phyloP scores from a whole-genome alignment of 805 yeast species.

The Tetrapisispora phaffii region DNA sequence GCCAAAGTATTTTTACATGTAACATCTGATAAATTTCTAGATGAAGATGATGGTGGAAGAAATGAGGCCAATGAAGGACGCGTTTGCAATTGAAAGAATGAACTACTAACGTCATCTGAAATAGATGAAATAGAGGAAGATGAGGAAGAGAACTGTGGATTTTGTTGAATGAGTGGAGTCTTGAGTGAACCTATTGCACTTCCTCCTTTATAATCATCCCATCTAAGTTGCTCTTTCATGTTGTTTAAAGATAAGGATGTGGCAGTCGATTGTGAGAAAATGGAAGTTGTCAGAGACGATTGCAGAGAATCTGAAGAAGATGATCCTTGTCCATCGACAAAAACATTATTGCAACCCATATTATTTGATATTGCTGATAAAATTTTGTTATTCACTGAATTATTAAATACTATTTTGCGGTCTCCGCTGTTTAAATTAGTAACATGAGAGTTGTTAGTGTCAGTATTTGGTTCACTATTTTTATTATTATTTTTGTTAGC shows the following conservation, averaged over 20 bases:
- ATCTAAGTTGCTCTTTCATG: background rate
- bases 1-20: background rate
- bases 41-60: background rate
- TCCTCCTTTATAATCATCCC: background rate
- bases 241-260: slow-evolving; percentile 1
- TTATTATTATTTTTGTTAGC: background rate
- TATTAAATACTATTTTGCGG: background rate
- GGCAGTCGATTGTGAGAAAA: slow-evolving; percentile 1
- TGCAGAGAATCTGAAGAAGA: slow-evolving; percentile 2
- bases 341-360: background rate
- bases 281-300: slow-evolving; percentile 1
- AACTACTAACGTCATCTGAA: background rate
- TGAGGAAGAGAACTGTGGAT: background rate
- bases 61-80: background rate
- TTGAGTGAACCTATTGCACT: background rate
- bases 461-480: background rate
- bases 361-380: background rate
- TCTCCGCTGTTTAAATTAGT: background rate
- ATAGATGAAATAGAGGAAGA: slow-evolving; percentile 1
- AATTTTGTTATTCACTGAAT: background rate
- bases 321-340: background rate
- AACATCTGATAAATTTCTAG: background rate
- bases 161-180: background rate
- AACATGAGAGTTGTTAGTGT: too few species aligned
- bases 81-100: background rate